phyloP scores from a whole-genome alignment of 2,329 filamentous ascomycete species.

The Botryotinia convoluta region DNA sequence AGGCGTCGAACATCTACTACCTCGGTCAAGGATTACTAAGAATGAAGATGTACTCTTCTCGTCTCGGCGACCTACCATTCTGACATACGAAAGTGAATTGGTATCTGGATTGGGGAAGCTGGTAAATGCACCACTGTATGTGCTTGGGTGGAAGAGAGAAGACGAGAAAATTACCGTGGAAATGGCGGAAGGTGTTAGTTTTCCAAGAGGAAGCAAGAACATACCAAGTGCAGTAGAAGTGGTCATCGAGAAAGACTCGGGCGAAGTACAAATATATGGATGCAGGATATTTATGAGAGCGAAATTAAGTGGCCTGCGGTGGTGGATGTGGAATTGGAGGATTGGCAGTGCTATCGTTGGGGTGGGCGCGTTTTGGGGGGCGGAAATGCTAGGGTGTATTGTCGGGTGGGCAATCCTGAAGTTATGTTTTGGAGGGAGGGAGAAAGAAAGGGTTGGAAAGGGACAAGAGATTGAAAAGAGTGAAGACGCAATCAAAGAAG shows the following conservation, averaged over 20 bases:
- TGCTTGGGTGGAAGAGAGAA: conserved; percentile 64
- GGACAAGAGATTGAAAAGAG: conserved; percentile 24
- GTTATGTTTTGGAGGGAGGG: conserved; percentile 22
- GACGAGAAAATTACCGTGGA: conserved; percentile 60
- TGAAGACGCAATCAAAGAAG: conserved; percentile 16
- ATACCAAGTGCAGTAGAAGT: conserved; percentile 54
- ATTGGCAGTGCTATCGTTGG: conserved; percentile 67
- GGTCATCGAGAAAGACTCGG: conserved; percentile 40
- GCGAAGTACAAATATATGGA: conserved; percentile 73
- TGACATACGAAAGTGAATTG: conserved; percentile 73
- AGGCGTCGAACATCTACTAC: conserved; percentile 25
- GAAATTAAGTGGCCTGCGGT: conserved; percentile 71
- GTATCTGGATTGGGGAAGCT: conserved; percentile 61
- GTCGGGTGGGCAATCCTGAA: conserved; percentile 59
- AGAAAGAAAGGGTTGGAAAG: conserved; percentile 31
- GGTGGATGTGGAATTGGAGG: conserved; percentile 84
- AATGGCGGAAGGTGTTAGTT: conserved; percentile 72
- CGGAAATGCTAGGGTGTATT: conserved; percentile 66
- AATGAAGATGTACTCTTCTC: conserved; percentile 49
- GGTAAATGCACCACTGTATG: conserved; percentile 64
- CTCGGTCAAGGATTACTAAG: conserved; percentile 13
- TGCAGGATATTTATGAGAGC: conserved; percentile 69
- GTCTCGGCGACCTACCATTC: conserved; percentile 70
- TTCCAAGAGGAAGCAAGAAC: conserved; percentile 44
- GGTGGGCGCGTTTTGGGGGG: conserved; percentile 71